These are phyloP conservation scores for Paulownia fortunei DNA, from an alignment of 257 asterid genomes.

Conservation along the genomic window DNA sequence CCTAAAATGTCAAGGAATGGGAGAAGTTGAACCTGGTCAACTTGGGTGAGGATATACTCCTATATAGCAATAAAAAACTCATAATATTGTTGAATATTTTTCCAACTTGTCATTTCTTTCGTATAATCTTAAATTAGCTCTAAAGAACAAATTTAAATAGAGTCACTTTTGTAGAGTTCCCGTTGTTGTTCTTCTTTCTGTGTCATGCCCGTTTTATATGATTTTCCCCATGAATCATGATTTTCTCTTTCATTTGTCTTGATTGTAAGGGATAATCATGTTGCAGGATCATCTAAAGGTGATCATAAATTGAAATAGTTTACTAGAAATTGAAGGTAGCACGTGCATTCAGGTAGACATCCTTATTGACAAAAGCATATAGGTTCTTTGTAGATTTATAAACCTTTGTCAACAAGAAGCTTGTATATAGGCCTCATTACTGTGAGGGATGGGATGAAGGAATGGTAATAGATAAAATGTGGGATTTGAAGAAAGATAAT, in stretches of 20 bases:
- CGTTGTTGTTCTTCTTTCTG: neutral
- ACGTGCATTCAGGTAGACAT: too few relatives aligned
- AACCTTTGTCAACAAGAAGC: neutral
- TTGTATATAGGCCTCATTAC: neutral
- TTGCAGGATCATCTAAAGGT: neutral
- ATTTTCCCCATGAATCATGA: too few relatives aligned
- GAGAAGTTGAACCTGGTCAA: neutral
- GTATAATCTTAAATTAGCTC: neutral
- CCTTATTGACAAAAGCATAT: neutral
- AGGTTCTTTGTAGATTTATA: neutral
- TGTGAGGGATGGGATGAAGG: neutral
- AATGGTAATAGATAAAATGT: neutral
- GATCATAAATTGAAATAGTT: too few relatives aligned
- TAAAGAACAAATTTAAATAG: neutral
- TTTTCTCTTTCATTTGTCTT: neutral
- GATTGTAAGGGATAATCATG: neutral
- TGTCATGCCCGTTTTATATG: neutral
- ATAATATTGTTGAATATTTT: too few relatives aligned
- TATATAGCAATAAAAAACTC: too few relatives aligned
- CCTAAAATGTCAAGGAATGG: neutral
- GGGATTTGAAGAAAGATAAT: neutral
- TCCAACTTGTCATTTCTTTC: neutral
- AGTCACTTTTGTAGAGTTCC: neutral
- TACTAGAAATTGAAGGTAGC: too few relatives aligned
- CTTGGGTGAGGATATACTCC: neutral